Evolutionary conservation across 768 basidiomycete species (phyloP), one percentile per base, ranked within the genome.

Genomic region (Russula brevipes): DNA sequence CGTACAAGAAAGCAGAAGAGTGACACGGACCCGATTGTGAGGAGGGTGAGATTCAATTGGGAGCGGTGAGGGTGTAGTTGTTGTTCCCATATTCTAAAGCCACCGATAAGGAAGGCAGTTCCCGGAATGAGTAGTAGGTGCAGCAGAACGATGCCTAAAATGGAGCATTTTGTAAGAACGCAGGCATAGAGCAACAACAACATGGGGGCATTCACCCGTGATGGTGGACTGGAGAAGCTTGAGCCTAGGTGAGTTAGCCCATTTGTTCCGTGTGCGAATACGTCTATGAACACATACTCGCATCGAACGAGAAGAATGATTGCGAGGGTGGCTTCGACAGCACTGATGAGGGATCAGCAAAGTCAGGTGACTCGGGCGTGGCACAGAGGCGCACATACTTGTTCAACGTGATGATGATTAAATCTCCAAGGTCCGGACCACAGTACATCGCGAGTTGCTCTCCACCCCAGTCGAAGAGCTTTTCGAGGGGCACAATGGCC

Each of bases 241-340:
- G 24, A 24, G 24, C 24, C 24, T 24, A 24, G 24, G 24, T 24
- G 24, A 24, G 24, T 24, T 24, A 24, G 24, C 24, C 24, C 24
- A 24, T 24, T 24, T 24, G 24, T 24, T 24, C 24, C 24, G 24
- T 24, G 24, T 24, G 24, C 24, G 1, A 24, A 24, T 24, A 24
- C 24, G 24, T 24, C 24, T 24, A 24, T 24, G 24, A 24, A 24
- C 24, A 24, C 24, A 24, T 24, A 24, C 24, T 24, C 24, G 82
- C 86, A 86, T 72, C 81, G 82, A n/a, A 70, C 66, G n/a, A 90
- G 73, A 17, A 90, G 76, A 59, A 89, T 81, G 54, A 89, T 85
- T 0, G 86, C 86, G 6, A 91, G 74, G 0, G 86, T 85, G 0
- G 82, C 88, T 73, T 91, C 88, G 1, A 91, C 86, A 7, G 82